These are phyloP conservation scores for Diaporthe longicolla DNA, from an alignment of 2,329 filamentous ascomycete species.

Conservation along the genomic window DNA sequence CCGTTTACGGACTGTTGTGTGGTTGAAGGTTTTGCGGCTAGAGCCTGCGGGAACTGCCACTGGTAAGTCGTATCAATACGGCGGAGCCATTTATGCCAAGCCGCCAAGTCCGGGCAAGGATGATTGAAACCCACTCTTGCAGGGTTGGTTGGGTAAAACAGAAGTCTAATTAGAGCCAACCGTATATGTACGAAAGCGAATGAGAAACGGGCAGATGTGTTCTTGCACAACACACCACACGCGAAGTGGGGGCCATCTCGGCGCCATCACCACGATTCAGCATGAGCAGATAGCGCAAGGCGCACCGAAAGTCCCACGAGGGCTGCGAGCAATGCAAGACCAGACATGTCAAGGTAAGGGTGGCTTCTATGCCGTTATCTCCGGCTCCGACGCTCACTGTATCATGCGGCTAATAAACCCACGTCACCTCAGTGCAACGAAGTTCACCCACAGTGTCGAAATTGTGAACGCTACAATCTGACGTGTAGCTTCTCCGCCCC, in stretches of 20 bases:
- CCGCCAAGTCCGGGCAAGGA: background rate
- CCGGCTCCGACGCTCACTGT: background rate
- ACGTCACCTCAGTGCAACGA: constrained; percentile 6
- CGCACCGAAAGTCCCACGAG: constrained; percentile 4
- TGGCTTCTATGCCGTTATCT: background rate
- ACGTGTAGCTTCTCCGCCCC: constrained; percentile 15
- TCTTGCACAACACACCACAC: background rate
- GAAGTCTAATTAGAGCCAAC: background rate
- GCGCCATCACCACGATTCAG: background rate
- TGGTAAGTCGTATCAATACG: constrained; percentile 18
- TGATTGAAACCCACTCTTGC: background rate
- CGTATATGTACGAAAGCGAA: constrained; percentile 20
- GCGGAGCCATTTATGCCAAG: background rate
- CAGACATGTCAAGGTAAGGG: constrained; percentile 22
- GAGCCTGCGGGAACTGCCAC: too few relatives aligned
- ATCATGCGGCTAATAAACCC: background rate
- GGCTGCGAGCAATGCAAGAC: constrained; percentile 17
- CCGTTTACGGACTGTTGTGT: too few relatives aligned
- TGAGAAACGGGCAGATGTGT: background rate
- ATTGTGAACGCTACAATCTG: constrained; percentile 17
- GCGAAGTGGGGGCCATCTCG: background rate
- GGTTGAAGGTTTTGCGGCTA: too few relatives aligned
- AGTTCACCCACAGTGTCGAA: constrained; percentile 2
- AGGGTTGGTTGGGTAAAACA: background rate
- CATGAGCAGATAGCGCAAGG: background rate